Conservation (phyloP, 2,329 filamentous ascomycete species). For the Colletotrichum sidae region DNA sequence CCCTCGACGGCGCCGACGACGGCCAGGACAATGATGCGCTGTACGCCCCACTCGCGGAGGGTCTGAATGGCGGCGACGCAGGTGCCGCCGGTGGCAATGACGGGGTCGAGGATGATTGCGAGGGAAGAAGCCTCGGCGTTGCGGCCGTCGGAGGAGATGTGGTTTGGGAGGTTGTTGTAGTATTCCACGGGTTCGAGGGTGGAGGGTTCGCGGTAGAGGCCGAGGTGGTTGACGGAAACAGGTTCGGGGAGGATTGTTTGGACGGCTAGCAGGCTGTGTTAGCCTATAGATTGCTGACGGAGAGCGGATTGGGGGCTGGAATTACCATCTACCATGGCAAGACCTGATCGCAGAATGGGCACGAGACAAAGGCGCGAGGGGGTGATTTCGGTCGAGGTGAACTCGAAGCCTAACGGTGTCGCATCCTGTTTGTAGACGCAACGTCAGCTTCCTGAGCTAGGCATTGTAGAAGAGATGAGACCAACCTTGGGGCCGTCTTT, state of each 20-base stretch:
- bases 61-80: conserved; percentile 91
- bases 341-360: conserved; percentile 90
- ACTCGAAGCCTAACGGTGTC: conserved; percentile 83
- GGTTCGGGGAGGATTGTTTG: conserved; percentile 84
- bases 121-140: conserved; percentile 59
- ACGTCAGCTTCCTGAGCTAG: neutral
- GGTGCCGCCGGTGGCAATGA: conserved; percentile 94
- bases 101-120: conserved; percentile 88
- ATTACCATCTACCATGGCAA: conserved; percentile 88
- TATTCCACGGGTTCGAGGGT: conserved; percentile 94
- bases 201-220: conserved; percentile 90
- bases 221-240: conserved; percentile 91
- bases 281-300: neutral
- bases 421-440: conserved; percentile 65
- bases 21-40: conserved; percentile 79
- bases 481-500: conserved; percentile 71
- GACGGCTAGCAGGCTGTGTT: conserved; percentile 65
- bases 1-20: conserved; percentile 81
- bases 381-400: conserved; percentile 72
- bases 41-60: conserved; percentile 90
- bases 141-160: conserved; percentile 57
- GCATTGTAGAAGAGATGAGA: neutral
- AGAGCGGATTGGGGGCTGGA: conserved; percentile 24
- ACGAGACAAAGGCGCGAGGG: conserved; percentile 82
- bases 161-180: conserved; percentile 95